These are phyloP conservation scores for Aurantiochytrium sp. DNA, from an alignment of 108 stramenopile genomes.

Conservation along the genomic window DNA sequence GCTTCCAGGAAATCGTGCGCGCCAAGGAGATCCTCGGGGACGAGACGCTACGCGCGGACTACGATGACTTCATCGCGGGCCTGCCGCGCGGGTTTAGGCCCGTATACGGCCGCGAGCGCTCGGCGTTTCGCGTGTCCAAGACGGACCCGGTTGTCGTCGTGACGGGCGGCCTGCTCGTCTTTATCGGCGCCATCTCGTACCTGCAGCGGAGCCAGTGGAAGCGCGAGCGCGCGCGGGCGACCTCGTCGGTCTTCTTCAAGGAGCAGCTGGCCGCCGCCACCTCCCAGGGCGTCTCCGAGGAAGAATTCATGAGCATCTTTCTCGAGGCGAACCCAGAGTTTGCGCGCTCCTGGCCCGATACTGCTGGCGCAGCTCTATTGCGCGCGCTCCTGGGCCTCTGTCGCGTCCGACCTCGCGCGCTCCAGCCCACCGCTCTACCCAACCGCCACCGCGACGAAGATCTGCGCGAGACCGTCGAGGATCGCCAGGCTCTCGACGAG, in stretches of 20 bases:
- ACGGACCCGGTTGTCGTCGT: not conserved
- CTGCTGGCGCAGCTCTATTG: not conserved
- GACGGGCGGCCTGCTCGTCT: not conserved
- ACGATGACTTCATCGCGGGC: not conserved
- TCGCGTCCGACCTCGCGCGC: not conserved
- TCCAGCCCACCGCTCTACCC: not conserved
- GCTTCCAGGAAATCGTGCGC: not conserved
- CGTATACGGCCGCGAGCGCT: not conserved
- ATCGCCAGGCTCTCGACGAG: not conserved
- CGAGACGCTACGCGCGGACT: not conserved
- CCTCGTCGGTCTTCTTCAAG: not conserved
- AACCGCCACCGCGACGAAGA: not conserved
- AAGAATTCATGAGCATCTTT: not conserved
- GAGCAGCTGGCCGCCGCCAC: not conserved
- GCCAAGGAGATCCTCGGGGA: not conserved
- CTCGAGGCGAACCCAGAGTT: conserved; percentile 13
- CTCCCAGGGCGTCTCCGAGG: not conserved
- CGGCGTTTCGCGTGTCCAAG: not conserved
- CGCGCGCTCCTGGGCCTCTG: not conserved
- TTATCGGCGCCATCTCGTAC: not conserved
- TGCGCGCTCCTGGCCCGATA: not conserved
- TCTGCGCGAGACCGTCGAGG: not conserved
- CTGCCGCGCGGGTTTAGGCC: not conserved
- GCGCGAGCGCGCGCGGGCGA: not conserved
- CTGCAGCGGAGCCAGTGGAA: not conserved